phyloP scores from a whole-genome alignment of 352 stramenopile species.

The Globisporangium echinulatum region DNA sequence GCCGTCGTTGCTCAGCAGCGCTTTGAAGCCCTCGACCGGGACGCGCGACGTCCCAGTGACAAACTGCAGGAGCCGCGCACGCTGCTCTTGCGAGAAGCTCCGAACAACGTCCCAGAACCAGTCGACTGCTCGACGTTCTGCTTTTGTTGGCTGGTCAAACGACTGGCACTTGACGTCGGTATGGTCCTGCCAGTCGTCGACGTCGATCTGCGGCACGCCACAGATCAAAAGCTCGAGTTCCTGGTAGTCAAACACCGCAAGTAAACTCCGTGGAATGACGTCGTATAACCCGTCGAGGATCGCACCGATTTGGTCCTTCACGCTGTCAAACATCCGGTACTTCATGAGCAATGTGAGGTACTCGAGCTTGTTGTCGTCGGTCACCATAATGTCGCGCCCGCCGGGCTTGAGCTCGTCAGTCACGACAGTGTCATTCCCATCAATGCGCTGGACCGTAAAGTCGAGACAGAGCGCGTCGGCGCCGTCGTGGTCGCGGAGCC shows the following conservation, averaged over 20 bases:
- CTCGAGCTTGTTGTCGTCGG: constrained; percentile 92
- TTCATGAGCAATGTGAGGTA: constrained; percentile 94
- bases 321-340: constrained; percentile 90
- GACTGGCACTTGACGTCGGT: constrained; percentile 76
- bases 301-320: constrained; percentile 85
- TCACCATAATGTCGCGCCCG: constrained; percentile 90
- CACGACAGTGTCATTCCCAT: constrained; percentile 40
- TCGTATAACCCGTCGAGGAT: constrained; percentile 91
- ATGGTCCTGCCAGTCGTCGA: constrained; percentile 86
- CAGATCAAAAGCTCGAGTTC: constrained; percentile 95
- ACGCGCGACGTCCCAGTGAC: constrained; percentile 86
- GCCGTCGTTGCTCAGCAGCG: constrained; percentile 67
- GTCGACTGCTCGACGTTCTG: constrained; percentile 61
- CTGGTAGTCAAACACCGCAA: constrained; percentile 92
- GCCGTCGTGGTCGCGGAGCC: constrained; percentile 59
- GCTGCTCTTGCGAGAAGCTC: constrained; percentile 78
- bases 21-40: constrained; percentile 95
- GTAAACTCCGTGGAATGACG: constrained; percentile 82
- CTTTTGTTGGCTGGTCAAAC: constrained; percentile 48
- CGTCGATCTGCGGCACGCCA: constrained; percentile 86
- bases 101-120: constrained; percentile 90
- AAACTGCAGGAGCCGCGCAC: constrained; percentile 86
- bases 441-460: constrained; percentile 59
- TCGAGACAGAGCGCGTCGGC: constrained; percentile 63
- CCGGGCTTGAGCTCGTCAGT: constrained; percentile 88